Conservation (phyloP, 2,329 filamentous ascomycete genomes). For the Colletotrichum echinochloae region DNA sequence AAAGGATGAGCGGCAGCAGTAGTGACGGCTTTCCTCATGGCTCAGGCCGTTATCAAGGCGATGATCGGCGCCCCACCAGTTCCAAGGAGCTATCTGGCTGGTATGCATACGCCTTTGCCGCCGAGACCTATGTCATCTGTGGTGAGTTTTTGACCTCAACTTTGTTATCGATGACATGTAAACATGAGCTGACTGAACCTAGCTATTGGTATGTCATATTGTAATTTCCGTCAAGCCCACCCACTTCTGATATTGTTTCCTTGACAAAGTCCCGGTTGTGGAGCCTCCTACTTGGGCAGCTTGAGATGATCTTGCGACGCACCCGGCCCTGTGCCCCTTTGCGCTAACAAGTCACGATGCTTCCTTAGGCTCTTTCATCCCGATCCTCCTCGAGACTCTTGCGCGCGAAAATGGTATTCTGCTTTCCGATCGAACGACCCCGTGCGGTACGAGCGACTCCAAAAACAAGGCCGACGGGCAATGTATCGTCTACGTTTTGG, state of each 20-base stretch:
- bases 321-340: slow-evolving; percentile 9
- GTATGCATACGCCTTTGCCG: slow-evolving; percentile 97
- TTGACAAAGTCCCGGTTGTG: neutral
- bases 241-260: neutral
- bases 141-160: slow-evolving; percentile 65
- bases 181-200: slow-evolving; percentile 19
- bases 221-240: neutral
- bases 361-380: slow-evolving; percentile 92
- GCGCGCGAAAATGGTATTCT: slow-evolving; percentile 93
- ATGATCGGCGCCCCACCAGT: slow-evolving; percentile 91
- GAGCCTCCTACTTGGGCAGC: neutral
- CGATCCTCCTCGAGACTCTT: slow-evolving; percentile 93
- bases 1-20: slow-evolving; percentile 52
- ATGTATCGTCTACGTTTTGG: slow-evolving; percentile 86
- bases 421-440: slow-evolving; percentile 78
- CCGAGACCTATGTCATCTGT: slow-evolving; percentile 96
- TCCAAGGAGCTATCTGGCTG: slow-evolving; percentile 89
- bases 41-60: slow-evolving; percentile 74
- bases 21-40: slow-evolving; percentile 53
- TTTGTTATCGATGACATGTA: neutral
- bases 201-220: slow-evolving; percentile 48
- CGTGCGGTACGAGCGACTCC: slow-evolving; percentile 76
- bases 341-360: slow-evolving; percentile 24
- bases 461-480: slow-evolving; percentile 67
- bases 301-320: neutral